Conservation (phyloP, 1,284 basidiomycete genomes). For the Cutaneotrichosporon sp. region DNA sequence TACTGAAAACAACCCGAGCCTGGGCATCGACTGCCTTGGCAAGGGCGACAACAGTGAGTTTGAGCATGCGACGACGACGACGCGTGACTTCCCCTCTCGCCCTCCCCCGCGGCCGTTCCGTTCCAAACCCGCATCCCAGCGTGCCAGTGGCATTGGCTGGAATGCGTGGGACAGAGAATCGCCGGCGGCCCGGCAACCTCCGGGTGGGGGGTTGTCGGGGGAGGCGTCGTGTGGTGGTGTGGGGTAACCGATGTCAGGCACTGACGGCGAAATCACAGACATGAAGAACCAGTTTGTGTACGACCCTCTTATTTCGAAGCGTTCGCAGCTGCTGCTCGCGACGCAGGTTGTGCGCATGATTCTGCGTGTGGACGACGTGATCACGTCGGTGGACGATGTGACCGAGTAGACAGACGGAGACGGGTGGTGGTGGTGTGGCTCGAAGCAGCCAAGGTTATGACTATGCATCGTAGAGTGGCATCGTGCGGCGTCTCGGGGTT, state of each 20-base stretch:
- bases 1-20: conserved; percentile 71
- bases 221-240: not conserved
- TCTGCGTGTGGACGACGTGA: conserved; percentile 47
- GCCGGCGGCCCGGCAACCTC: not conserved
- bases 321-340: conserved; percentile 94
- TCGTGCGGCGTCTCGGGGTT: too few relatives aligned
- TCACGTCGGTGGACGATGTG: conserved; percentile 13
- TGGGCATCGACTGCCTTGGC: conserved; percentile 92
- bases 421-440: too few relatives aligned
- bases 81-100: not conserved
- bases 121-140: not conserved
- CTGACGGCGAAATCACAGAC: conserved; percentile 53
- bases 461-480: conserved; percentile 5
- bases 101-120: not conserved
- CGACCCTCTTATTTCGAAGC: conserved; percentile 93
- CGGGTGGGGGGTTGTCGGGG: not conserved
- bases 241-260: conserved; percentile 1
- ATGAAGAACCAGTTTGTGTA: conserved; percentile 98
- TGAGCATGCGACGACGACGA: too few relatives aligned
- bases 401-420: not conserved
- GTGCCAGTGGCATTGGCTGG: not conserved
- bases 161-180: not conserved
- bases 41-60: conserved; percentile 73
- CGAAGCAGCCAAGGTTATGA: too few relatives aligned
- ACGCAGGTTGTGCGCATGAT: conserved; percentile 68